Conservation (phyloP, 2,329 filamentous ascomycete genomes). For the Sporothrix dimorphospora region DNA sequence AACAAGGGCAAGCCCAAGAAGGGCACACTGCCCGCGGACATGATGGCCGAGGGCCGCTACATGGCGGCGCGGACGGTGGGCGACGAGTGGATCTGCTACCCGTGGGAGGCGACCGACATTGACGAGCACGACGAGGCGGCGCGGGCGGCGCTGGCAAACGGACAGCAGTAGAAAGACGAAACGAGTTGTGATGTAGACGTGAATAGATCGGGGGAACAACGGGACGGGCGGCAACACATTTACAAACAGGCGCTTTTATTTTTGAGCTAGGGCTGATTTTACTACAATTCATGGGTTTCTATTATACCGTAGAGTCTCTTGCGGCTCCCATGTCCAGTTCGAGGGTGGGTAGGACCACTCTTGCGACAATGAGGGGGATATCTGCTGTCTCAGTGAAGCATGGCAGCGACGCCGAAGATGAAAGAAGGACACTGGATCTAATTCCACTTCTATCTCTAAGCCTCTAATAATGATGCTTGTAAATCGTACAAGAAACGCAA, state of each 20-base stretch:
- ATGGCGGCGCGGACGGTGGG: slow-evolving; percentile 82
- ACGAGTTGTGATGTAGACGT: not conserved
- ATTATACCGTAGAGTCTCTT: not conserved
- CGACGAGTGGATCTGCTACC: slow-evolving; percentile 99
- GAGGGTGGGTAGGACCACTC: no score
- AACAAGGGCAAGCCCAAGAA: slow-evolving; percentile 99
- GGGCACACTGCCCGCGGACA: slow-evolving; percentile 76
- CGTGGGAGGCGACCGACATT: slow-evolving; percentile 95
- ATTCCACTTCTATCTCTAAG: not conserved
- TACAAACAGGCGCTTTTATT: slow-evolving; percentile 7
- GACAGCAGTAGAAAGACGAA: not conserved
- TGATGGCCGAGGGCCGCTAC: slow-evolving; percentile 75
- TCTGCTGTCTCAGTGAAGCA: no score
- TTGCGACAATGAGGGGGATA: no score
- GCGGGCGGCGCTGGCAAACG: slow-evolving; percentile 44
- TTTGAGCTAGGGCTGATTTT: not conserved
- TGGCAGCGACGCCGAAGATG: no score
- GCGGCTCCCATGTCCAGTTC: no score
- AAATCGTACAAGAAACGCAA: not conserved
- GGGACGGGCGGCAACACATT: not conserved
- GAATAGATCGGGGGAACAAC: not conserved
- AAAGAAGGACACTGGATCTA: not conserved
- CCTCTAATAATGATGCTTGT: not conserved
- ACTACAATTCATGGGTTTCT: not conserved
- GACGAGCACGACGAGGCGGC: slow-evolving; percentile 84